Base-by-base conservation (phyloP, 768 basidiomycete genomes). In the Tephrocybe sp. region DNA sequence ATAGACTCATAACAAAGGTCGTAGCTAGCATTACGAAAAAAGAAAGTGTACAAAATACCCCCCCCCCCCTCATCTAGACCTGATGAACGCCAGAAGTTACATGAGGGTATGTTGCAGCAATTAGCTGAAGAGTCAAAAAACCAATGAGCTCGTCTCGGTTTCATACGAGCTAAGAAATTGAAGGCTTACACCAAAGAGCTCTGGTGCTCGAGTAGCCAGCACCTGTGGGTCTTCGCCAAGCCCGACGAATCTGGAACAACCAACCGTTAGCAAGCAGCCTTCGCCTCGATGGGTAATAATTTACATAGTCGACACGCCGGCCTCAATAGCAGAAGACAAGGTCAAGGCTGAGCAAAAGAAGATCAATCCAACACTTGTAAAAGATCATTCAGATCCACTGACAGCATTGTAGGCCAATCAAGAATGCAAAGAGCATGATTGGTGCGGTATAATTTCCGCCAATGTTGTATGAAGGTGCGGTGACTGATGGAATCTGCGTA, bases 221-320 rank as follows among this genome's bases (percentile, higher is more conserved):
- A 91, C 79, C 57, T 86, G 80, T 3, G 89, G 91, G 60, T 93
- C 88, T 64, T 93, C 90, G 43, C 82, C 89, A 8, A 93, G 73
- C 7, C 89, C 90, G 25, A 93, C 91, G 61, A 92, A 90, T 29
- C 86, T 87, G 47, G 12, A 25, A n/a, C 22, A 30, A 27, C n/a
- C n/a, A 21, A 49, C 45, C 40, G 2, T 49, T 34, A 41, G 29
- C 7, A 38, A 19, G 29, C 39, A 25, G 34, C 4, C 41, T 12
- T 6, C 3, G 22, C 21, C 8, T 13, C 16, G 25, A 13, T 29
- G 5, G 29, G 34, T 12, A 18, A 12, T 38, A 16, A 61, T 78
- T 54, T 64, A 89, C 82, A 92, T 91, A 1, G 90, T 92, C 2
- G 89, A 91, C 1, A 93, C 90, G 42, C 90, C 91, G 12, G 88